Conservation (phyloP, 2,329 filamentous ascomycete species). For the Venturia pyrina region DNA sequence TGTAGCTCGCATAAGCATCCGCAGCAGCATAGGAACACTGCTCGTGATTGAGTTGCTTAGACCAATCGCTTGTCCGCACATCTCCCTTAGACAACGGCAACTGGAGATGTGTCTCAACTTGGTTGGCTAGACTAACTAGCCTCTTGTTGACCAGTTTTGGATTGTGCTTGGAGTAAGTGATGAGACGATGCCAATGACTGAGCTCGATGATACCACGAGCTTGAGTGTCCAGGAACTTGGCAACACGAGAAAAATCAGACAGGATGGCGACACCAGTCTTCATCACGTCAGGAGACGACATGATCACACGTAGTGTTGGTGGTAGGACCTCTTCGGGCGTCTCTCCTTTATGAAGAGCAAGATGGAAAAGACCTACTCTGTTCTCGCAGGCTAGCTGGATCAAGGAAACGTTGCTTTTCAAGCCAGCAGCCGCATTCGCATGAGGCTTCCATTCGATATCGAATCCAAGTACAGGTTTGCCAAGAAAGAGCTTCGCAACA, state of each 20-base stretch:
- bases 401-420: constrained; percentile 64
- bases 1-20: constrained; percentile 70
- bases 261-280: constrained; percentile 72
- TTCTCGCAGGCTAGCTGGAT: constrained; percentile 73
- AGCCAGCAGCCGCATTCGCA: constrained; percentile 35
- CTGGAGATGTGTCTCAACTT: constrained; percentile 60
- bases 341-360: constrained; percentile 46
- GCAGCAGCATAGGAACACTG: constrained; percentile 54
- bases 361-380: constrained; percentile 71
- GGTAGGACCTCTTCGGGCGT: constrained; percentile 49
- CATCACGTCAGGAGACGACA: constrained; percentile 58
- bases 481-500: constrained; percentile 54
- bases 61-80: constrained; percentile 71
- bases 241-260: constrained; percentile 55
- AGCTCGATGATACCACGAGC: constrained; percentile 66
- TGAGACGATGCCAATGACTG: constrained; percentile 68
- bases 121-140: constrained; percentile 55
- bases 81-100: constrained; percentile 68
- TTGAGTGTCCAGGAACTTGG: constrained; percentile 54
- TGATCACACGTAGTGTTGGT: constrained; percentile 58
- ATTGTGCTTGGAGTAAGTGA: constrained; percentile 53
- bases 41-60: constrained; percentile 44
- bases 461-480: constrained; percentile 68
- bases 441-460: constrained; percentile 72
- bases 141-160: constrained; percentile 53